Evolutionary conservation across 2,329 filamentous ascomycete species (phyloP), one percentile per base, ranked within the genome.

Genomic region (Neospermospora avenae): DNA sequence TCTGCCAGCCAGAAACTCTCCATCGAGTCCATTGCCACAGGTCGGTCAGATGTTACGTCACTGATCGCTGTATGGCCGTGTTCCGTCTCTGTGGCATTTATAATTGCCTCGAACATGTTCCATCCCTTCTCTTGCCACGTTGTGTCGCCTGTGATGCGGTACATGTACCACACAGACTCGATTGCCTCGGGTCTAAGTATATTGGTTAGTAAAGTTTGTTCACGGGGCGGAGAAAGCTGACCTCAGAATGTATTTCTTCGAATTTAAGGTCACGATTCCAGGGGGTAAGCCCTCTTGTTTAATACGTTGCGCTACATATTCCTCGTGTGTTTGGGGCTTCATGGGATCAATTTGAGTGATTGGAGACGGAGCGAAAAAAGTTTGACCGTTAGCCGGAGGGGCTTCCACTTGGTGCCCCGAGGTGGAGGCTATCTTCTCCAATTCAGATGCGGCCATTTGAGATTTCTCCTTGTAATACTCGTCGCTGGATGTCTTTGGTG

Each of bases 1-100:
- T 96, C 92, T 3, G 89, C 89, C 62, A 91, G 79, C 90, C 92
- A 96, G 74, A 96, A 96, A 70, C 89, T 93, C 77, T 96, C 89
- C 89, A 93, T 93, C 67, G 80, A 78, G 72, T 92, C 84, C 41
- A 74, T 72, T 57, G 80, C 76, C 0, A 79, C 74, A 7, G 69
- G 44, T 0, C 68, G 66, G 18, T 79, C 72, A 1, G 74, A 60
- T 24, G 80, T 75, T 13, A 93, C 87, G 69, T 90, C 84, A 51
- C 79, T 74, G 57, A 95, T 84, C 39, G 89, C 90, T 11, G 84
- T 87, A 75, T 91, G 85, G 8, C 86, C 91, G 52, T 82, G 80
- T 13, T 84, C 76, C 0, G 89, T 88, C 39, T 79, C 77, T 2
- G 90, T 92, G 34, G 84, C 80, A 35, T 80, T 80, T 58, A 88